These are phyloP conservation scores for Lipomyces japonicus DNA, from an alignment of 805 yeast genomes.

Conservation along the genomic window DNA sequence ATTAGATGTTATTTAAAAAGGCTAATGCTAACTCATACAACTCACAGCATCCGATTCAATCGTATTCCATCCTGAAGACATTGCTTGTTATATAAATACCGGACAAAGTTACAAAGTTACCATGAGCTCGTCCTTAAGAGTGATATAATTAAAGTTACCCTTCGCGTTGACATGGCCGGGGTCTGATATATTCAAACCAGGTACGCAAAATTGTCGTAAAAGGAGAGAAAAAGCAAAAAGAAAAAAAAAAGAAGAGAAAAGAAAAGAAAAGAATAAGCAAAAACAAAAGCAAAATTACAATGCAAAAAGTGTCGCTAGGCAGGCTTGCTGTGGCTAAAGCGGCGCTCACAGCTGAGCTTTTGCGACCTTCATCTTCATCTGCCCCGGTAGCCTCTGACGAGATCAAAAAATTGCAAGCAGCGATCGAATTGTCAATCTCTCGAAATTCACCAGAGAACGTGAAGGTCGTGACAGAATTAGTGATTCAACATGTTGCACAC, in stretches of 20 bases:
- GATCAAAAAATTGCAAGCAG: constrained; percentile 10
- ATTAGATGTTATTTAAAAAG: constrained; percentile 26
- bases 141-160: too few relatives aligned
- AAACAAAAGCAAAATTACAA: too few relatives aligned
- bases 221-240: too few relatives aligned
- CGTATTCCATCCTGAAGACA: constrained; percentile 52
- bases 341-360: constrained; percentile 19
- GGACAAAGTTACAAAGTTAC: neutral
- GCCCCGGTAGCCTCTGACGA: constrained; percentile 6
- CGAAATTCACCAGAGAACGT: constrained; percentile 13
- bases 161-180: too few relatives aligned
- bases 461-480: constrained; percentile 2
- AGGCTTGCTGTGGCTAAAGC: constrained; percentile 20
- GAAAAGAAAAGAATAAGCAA: too few relatives aligned
- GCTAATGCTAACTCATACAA: neutral
- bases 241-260: too few relatives aligned
- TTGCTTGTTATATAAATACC: neutral
- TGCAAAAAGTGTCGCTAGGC: constrained; percentile 2
- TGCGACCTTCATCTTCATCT: constrained; percentile 4
- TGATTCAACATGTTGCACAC: constrained; percentile 3
- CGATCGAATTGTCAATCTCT: constrained; percentile 10
- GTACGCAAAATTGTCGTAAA: too few relatives aligned
- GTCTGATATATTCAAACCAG: too few relatives aligned
- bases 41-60: constrained; percentile 60
- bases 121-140: too few relatives aligned